Conservation (phyloP, 2,329 filamentous ascomycete species). For the Fusarium acutatum region DNA sequence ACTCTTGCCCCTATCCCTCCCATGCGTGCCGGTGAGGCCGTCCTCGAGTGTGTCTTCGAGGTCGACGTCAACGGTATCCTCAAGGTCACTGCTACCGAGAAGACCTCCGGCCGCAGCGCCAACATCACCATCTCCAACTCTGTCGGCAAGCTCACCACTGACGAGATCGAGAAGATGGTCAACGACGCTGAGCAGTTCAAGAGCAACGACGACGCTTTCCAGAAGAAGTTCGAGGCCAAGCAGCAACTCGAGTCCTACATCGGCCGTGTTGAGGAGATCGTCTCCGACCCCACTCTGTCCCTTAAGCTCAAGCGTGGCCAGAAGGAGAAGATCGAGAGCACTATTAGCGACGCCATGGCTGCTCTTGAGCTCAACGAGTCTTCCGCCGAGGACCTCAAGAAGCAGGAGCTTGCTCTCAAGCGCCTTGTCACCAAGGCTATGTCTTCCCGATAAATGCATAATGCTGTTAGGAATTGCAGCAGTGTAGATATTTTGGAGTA, state of each 20-base stretch:
- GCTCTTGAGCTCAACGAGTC: constrained; percentile 97
- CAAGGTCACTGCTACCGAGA: constrained; percentile 99
- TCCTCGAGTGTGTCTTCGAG: constrained; percentile 98
- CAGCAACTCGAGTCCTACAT: constrained; percentile 99
- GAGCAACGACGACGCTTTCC: constrained; percentile 96
- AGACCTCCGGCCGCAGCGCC: constrained; percentile 95
- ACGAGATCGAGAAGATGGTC: constrained; percentile 98
- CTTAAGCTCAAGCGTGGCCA: constrained; percentile 98
- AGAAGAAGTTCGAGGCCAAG: constrained; percentile 98
- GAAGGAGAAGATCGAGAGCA: constrained; percentile 99
- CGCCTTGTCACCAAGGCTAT: constrained; percentile 98
- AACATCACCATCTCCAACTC: constrained; percentile 99
- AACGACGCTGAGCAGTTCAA: constrained; percentile 98
- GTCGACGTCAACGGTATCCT: constrained; percentile 99
- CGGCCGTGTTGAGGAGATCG: constrained; percentile 96
- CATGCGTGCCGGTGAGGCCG: constrained; percentile 93
- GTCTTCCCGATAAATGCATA: constrained; percentile 78
- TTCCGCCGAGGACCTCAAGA: constrained; percentile 93
- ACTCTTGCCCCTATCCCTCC: constrained; percentile 88
- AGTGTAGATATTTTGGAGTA: constrained; percentile 30
- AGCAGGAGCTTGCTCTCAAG: constrained; percentile 99
- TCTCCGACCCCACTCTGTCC: constrained; percentile 94
- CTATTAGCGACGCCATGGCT: constrained; percentile 96
- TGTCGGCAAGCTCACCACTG: constrained; percentile 94
- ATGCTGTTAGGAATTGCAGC: constrained; percentile 19